These are phyloP conservation scores for Hawksworthiomyces lignivorus DNA, from an alignment of 2,329 filamentous ascomycete genomes.

Conservation along the genomic window DNA sequence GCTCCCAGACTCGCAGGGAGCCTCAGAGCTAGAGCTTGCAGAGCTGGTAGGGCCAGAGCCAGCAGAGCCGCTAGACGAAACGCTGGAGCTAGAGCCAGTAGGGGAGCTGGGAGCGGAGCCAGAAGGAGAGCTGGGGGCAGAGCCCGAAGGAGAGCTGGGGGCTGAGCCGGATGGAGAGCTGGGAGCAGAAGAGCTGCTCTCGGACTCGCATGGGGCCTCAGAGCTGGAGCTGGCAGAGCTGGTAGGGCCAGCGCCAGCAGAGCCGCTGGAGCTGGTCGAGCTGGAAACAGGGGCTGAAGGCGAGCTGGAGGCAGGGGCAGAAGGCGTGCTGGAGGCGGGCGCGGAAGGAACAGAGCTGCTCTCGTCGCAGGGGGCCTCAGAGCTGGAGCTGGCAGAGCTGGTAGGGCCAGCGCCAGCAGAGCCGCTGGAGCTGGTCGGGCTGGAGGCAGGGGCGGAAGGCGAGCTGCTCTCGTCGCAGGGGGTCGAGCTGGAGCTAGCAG, in stretches of 20 bases:
- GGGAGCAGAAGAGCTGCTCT: not conserved
- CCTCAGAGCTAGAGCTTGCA: too few species aligned
- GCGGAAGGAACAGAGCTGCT: not conserved
- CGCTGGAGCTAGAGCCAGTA: not conserved
- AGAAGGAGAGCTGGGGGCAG: not conserved
- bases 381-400: too few species aligned
- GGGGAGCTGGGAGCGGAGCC: not conserved
- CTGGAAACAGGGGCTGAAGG: not conserved
- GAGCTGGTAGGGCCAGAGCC: not conserved
- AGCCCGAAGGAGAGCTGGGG: not conserved
- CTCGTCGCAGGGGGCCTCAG: not conserved
- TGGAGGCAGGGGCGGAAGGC: too few species aligned
- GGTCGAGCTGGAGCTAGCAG: not conserved
- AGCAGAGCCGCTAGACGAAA: not conserved
- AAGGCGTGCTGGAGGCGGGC: not conserved
- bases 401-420: too few species aligned
- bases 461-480: not conserved
- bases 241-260: not conserved
- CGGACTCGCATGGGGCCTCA: too few species aligned
- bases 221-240: not conserved
- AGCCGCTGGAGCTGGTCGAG: not conserved
- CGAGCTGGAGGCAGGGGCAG: not conserved
- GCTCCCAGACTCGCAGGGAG: not conserved
- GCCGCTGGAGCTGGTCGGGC: too few species aligned
- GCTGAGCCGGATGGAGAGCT: not conserved